phyloP scores from a whole-genome alignment of 1,284 basidiomycete genomes.

The Naganishia sp. region DNA sequence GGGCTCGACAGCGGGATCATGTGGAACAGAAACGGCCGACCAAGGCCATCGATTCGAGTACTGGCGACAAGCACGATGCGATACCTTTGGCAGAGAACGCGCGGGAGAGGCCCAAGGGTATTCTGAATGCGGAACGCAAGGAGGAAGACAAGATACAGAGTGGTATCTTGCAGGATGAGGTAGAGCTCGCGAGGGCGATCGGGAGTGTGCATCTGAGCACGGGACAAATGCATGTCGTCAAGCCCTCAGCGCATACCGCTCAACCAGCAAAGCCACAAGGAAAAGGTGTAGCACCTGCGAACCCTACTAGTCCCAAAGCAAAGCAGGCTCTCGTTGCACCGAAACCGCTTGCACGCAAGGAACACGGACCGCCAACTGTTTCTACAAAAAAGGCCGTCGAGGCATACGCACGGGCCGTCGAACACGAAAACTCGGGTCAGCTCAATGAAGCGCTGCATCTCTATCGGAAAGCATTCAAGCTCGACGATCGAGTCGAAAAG shows the following conservation, averaged over 20 bases:
- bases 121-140: conserved; percentile 3
- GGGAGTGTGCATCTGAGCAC: conserved; percentile 10
- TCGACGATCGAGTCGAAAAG: conserved; percentile 56
- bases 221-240: not conserved
- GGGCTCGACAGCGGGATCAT: conserved; percentile 8
- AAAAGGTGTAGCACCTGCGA: not conserved
- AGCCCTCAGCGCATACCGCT: not conserved
- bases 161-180: conserved; percentile 20
- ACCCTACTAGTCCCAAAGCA: conserved; percentile 8
- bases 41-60: too few relatives aligned
- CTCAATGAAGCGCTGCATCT: conserved; percentile 71
- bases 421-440: conserved; percentile 69
- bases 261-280: not conserved
- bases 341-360: not conserved
- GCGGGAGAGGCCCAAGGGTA: conserved; percentile 12
- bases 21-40: not conserved
- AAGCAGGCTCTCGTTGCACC: conserved; percentile 1
- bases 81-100: not conserved
- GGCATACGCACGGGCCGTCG: conserved; percentile 68
- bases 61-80: too few relatives aligned
- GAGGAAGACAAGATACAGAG: conserved; percentile 18
- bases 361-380: not conserved
- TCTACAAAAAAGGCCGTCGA: conserved; percentile 58
- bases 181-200: conserved; percentile 19
- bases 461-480: conserved; percentile 75